Base-by-base conservation (phyloP, 176 grass and related monocot genomes). In the Zoysia japonica region DNA sequence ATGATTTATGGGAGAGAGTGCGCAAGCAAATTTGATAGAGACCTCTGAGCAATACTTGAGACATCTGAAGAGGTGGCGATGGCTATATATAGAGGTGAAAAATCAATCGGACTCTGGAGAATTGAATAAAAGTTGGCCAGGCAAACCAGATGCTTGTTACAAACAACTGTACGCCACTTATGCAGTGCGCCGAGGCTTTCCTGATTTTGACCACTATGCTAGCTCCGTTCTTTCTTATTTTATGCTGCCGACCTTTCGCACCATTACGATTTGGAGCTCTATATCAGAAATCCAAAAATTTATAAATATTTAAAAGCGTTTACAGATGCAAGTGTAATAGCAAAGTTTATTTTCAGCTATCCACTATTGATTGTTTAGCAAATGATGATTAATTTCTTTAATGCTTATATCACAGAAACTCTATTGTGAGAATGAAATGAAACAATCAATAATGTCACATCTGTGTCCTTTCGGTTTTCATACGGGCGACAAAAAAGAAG, bases 31-130 rank as follows among this genome's bases (percentile, higher is more conserved):
- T 9, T 45, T 9, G 59, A 6, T 40, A 17, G 46, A 51, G 61
- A n/a, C 9, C n/a, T 53, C 47, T 78, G 37, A 7, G 36, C 17
- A 9, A 72, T 11, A 10, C 15, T 78, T 47, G 47, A 54, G 39
- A 12, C 50, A 47, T 59, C 59, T 54, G 1, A 53, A 38, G 57
- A 72, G 20, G 16, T 2, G 60, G 11, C 15, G 59, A 15, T 49
- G 67, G 28, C 2, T 74, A 74, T 80, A 74, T 85, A 67, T 78
- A 85, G 55, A 70, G 46, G 74, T 43, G 55, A 74, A 77, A 45
- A 28, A 28, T 28, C 28, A 28, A 43, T 9, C 3, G 65, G 17
- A 43, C 13, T 68, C 4, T 42, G 16, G 53, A 44, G 48, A 85
- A 5, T 9, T 11, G 48, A 85, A 15, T 44, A 14, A 71, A 3